Base-by-base conservation (phyloP, 768 basidiomycete genomes). In the Amanita phalloides region DNA sequence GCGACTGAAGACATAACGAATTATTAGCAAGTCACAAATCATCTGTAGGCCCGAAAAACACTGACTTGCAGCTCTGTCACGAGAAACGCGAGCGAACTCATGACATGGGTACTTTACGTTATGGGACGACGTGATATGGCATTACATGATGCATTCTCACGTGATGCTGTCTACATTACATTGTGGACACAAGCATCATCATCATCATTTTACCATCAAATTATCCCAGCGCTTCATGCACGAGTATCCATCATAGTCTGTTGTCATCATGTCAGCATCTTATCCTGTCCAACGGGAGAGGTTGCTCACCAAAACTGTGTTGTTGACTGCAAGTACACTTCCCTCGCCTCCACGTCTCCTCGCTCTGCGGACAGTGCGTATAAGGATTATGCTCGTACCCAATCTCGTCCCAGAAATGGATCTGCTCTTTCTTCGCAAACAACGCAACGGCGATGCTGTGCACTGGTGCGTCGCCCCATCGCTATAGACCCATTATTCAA, bases 331-430 rank as follows among this genome's bases (percentile, higher is more conserved):
- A 87, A 61, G 75, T 76, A 57, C 86, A 86, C 59, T 70, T 76
- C n/a, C 78, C 77, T 49, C 71, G 66, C n/a, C 66, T 61, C 69
- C 83, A 82, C 2, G 62, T 60, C 5, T 56, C 55, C 3, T 70
- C 68, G 11, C 71, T 70, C 56, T 71, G 67, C 0, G 78, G 75
- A 64, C 87, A 84, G 55, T 84, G 82, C 55, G 80, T 80, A 68
- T 82, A 89, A 1, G 86, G 85, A 45, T 79, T 75, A 52, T 90
- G 87, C 51, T 79, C 71, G 62, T 90, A 91, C 14, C 85, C 86
- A 39, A 90, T 86, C 58, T 86, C 81, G 46, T 79, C 68, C 66
- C 87, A 88, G 69, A 82, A 88, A 60, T 87, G 83, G 37, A 88
- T 75, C 64, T 81, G 74, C 53, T 79, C 73, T 54, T 75, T 76